Evolutionary conservation across 2,329 filamentous ascomycete genomes (phyloP).

Genomic region (Fusarium chuoi): DNA sequence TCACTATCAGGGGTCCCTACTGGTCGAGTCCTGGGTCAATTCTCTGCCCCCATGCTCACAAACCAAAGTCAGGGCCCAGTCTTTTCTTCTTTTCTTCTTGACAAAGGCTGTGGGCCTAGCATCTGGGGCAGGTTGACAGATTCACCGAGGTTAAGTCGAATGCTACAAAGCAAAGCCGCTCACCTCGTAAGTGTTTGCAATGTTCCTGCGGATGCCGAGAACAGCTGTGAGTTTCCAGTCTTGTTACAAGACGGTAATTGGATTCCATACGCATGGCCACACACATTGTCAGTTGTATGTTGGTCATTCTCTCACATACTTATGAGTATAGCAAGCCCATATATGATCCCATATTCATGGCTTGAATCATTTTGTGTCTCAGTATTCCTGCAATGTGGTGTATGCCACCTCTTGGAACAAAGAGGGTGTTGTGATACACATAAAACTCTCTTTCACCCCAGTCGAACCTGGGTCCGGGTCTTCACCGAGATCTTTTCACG

Average conservation of each 20-base stretch:
- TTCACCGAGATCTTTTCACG: constrained; percentile 40
- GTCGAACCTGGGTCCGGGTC: constrained; percentile 23
- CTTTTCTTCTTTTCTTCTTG: constrained; percentile 24
- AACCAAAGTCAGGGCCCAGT: constrained; percentile 20
- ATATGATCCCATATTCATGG: constrained; percentile 34
- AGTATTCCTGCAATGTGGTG: constrained; percentile 1
- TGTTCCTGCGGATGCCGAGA: neutral
- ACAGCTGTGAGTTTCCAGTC: neutral
- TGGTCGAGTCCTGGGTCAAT: constrained; percentile 9
- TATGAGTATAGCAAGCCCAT: constrained; percentile 10
- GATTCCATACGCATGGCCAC: constrained; percentile 6
- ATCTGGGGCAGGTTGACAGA: constrained; percentile 21
- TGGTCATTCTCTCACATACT: constrained; percentile 19
- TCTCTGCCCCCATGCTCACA: constrained; percentile 26
- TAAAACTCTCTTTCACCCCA: constrained; percentile 8
- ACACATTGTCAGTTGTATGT: constrained; percentile 7
- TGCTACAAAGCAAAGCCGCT: neutral
- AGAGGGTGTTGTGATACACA: constrained; percentile 17
- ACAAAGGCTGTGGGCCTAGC: constrained; percentile 2
- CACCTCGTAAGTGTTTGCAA: neutral
- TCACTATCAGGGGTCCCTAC: constrained; percentile 26
- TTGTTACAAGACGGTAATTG: constrained; percentile 4
- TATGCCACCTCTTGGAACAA: neutral
- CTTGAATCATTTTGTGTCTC: constrained; percentile 2
- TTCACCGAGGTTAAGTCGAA: constrained; percentile 43